Evolutionary conservation across 352 stramenopile genomes (phyloP), one percentile per base, ranked within the genome.

Genomic region (Phytophthora multivora): DNA sequence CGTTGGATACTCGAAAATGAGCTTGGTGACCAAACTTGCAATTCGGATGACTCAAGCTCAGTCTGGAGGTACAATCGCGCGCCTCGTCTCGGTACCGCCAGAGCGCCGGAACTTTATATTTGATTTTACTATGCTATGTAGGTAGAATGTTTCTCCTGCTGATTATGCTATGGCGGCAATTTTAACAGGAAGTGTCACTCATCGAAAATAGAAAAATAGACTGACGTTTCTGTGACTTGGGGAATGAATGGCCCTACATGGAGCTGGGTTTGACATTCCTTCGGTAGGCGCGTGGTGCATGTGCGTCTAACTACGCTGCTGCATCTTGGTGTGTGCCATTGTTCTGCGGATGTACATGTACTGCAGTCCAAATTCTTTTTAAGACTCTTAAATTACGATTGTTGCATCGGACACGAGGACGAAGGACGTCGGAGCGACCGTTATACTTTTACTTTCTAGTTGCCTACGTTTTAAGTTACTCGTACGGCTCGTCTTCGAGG

Each of bases 401-500:
- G 21, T 23, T 23, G 21, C 1, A 23, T 23, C 21, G 21, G 21
- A 23, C 21, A 23, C 21, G 21, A 23, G 21, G 21, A 23, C 21
- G 21, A 23, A 23, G 21, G 21, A 4, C 21, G 21, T 23, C 4
- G 21, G 21, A 31, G 9, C 9, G 28, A 9, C 28, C 28, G 28
- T 33, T 33, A 33, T 33, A 33, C 28, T 33, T n/a, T 33, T 33
- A 33, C 2, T 33, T 33, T 33, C 28, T 33, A 33, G 28, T 13
- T 33, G 28, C 3, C 28, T 33, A 33, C 12, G 28, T n/a, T 12
- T 33, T 45, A 25, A 39, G 12, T 30, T 60, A 60, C 57, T 69
- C 47, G 30, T 61, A 59, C 15, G 57, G 56, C n/a, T 72, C 47
- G 10, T 72, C 56, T 55, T 70, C 61, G 18, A 69, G 53, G 38